Evolutionary conservation across 192 early-diverging fungal genomes (phyloP).

Genomic region (Gaertneriomyces sp.): DNA sequence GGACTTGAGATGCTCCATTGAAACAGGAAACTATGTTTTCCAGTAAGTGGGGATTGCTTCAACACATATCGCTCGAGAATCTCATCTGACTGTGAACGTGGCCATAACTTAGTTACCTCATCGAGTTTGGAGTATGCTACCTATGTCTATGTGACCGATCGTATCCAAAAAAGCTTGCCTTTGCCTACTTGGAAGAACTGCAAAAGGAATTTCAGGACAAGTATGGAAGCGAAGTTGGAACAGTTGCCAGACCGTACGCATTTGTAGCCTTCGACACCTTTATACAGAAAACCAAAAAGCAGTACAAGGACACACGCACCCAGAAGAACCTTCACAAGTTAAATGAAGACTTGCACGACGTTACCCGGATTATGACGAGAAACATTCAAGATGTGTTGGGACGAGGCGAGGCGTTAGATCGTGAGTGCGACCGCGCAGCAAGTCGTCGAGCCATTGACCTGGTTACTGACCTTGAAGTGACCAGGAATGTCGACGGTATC

Average conservation of each 20-base stretch:
- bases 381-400: conserved; percentile 96
- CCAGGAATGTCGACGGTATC: conserved; percentile 65
- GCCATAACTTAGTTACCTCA: conserved; percentile 68
- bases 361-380: conserved; percentile 96
- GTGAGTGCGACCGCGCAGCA: conserved; percentile 36
- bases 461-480: conserved; percentile 12
- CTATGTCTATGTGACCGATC: conserved; percentile 89
- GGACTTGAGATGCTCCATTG: conserved; percentile 90
- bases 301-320: conserved; percentile 93
- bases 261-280: conserved; percentile 98
- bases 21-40: conserved; percentile 83
- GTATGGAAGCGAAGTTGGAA: conserved; percentile 86
- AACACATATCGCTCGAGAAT: too few species aligned
- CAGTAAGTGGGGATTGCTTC: conserved; percentile 50
- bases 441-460: background rate
- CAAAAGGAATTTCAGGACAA: conserved; percentile 89
- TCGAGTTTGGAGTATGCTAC: conserved; percentile 91
- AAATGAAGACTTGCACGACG: conserved; percentile 94
- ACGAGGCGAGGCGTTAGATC: conserved; percentile 78
- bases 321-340: conserved; percentile 88
- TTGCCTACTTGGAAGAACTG: conserved; percentile 92
- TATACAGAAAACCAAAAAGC: conserved; percentile 96
- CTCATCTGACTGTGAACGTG: too few species aligned
- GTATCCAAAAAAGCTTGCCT: conserved; percentile 85
- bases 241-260: conserved; percentile 88